Evolutionary conservation across 306 rosid genomes (phyloP).

Genomic region (Dryas drummondii): DNA sequence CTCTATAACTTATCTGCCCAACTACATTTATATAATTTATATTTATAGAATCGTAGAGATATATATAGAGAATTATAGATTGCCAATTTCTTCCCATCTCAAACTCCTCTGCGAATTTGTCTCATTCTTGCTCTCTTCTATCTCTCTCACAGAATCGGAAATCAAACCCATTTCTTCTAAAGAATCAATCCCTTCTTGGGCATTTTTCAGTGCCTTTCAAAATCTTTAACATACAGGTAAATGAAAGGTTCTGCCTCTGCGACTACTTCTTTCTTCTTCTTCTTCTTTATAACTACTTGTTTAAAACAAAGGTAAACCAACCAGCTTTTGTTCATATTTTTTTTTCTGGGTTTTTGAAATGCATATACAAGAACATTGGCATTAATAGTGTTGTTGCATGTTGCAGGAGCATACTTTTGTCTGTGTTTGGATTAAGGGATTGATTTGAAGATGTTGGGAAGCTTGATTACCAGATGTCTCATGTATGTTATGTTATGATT

Average conservation of each 20-base stretch:
- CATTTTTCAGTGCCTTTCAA: neutral
- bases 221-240: too few relatives aligned
- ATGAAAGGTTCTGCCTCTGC: neutral
- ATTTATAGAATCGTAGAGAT: neutral
- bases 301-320: neutral
- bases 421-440: constrained; percentile 16
- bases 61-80: neutral
- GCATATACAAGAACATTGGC: neutral
- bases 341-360: neutral
- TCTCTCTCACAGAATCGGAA: constrained; percentile 24
- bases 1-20: neutral
- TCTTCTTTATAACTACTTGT: neutral
- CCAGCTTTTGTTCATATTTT: too few relatives aligned
- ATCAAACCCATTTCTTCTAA: constrained; percentile 38
- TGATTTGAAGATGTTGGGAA: constrained; percentile 67
- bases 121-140: constrained; percentile 26
- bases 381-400: neutral
- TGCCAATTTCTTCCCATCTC: constrained; percentile 36
- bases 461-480: constrained; percentile 62
- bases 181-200: constrained; percentile 25
- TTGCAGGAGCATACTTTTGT: constrained; percentile 29
- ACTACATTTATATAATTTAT: constrained; percentile 6
- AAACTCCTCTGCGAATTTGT: constrained; percentile 43
- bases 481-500: constrained; percentile 39
- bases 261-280: neutral